Percentiles rank a stretch among this genome's conserved stretches.
Conservation (phyloP, 1,284 basidiomycete species). For the Leccinum angustisporum region DNA sequence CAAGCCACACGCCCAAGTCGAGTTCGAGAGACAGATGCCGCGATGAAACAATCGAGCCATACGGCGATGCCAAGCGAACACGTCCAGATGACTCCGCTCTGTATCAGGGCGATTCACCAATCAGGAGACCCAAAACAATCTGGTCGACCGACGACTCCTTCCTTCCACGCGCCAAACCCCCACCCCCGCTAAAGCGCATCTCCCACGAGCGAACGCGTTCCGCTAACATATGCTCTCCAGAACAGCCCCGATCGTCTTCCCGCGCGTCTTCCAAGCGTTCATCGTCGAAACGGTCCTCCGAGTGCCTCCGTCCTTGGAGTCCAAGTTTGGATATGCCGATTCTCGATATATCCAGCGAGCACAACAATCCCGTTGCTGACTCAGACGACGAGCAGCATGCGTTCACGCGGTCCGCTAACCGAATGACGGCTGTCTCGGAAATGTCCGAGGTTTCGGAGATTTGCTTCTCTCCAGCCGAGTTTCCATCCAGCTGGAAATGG, state of each 20-base stretch:
- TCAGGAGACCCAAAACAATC: not conserved
- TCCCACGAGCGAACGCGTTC: conserved; percentile 15
- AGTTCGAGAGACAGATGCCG: not conserved
- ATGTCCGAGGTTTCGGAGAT: conserved; percentile 1
- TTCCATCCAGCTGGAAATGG: conserved; percentile 16
- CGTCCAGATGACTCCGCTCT: not conserved
- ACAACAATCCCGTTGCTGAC: not conserved
- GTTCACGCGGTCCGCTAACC: conserved; percentile 1
- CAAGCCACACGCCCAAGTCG: not conserved
- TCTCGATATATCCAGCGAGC: not conserved
- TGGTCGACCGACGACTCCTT: conserved; percentile 22
- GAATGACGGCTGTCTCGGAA: conserved; percentile 2
- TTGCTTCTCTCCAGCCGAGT: not conserved
- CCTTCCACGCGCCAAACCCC: conserved; percentile 25
- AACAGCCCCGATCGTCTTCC: not conserved
- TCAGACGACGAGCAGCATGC: not conserved
- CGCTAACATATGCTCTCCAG: not conserved
- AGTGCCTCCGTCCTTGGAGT: not conserved
- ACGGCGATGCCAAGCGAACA: not conserved
- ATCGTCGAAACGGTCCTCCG: not conserved
- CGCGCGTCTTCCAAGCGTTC: not conserved
- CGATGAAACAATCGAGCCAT: not conserved
- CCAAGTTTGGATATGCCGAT: not conserved
- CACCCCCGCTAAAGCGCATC: conserved; percentile 13
- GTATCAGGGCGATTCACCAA: not conserved